Evolutionary conservation across 805 yeast species (phyloP).

Genomic region (Metschnikowia cerradonensis): DNA sequence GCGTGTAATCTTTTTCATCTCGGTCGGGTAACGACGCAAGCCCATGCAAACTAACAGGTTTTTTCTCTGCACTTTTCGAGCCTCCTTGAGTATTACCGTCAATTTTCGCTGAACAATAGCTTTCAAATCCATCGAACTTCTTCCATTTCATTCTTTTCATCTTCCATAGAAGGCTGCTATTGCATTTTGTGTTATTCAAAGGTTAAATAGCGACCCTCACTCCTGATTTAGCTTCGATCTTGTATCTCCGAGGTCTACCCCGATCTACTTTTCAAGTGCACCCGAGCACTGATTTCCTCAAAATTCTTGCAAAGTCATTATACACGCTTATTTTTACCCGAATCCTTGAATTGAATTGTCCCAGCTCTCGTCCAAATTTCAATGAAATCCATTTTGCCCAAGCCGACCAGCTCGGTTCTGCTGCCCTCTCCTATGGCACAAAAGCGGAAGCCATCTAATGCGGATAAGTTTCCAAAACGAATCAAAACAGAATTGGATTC

Average conservation of each 20-base stretch:
- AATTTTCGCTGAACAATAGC: neutral
- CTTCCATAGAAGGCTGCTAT: no score
- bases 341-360: neutral
- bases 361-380: neutral
- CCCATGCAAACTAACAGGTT: conserved; percentile 9
- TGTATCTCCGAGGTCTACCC: neutral
- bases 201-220: neutral
- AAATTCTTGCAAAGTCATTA: neutral
- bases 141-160: neutral
- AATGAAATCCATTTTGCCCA: conserved; percentile 41
- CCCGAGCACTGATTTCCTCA: neutral
- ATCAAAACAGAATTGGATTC: conserved; percentile 9
- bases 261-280: neutral
- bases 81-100: neutral
- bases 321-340: neutral
- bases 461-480: conserved; percentile 11
- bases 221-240: neutral
- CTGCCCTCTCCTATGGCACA: conserved; percentile 15
- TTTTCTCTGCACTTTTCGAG: conserved; percentile 6
- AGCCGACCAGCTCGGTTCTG: conserved; percentile 25
- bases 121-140: neutral
- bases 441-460: conserved; percentile 17
- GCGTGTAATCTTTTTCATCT: conserved; percentile 19
- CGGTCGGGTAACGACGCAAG: conserved; percentile 17
- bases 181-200: neutral